These are phyloP conservation scores for Lichtheimia corymbifera DNA, from an alignment of 371 early-diverging fungal genomes.

Conservation along the genomic window DNA sequence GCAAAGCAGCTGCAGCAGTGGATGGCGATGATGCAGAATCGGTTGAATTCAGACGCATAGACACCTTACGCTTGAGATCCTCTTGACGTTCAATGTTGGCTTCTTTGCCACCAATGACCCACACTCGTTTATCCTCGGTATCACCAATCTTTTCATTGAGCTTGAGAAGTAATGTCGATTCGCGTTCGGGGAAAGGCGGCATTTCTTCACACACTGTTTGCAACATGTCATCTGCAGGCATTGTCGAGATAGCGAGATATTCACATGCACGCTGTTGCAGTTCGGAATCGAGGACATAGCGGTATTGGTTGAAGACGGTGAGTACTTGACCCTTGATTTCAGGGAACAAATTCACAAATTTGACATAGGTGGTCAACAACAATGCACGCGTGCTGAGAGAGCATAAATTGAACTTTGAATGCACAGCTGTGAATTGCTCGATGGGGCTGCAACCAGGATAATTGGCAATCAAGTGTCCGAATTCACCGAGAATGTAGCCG, in stretches of 20 bases:
- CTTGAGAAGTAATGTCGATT: slow-evolving; percentile 82
- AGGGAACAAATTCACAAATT: slow-evolving; percentile 94
- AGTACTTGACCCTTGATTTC: slow-evolving; percentile 91
- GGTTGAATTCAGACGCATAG: slow-evolving; percentile 35
- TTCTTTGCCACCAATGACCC: slow-evolving; percentile 92
- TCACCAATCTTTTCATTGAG: slow-evolving; percentile 83
- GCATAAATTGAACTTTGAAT: slow-evolving; percentile 84
- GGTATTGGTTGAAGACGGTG: slow-evolving; percentile 82
- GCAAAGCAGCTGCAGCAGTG: neutral
- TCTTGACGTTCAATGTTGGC: slow-evolving; percentile 64
- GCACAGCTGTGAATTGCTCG: slow-evolving; percentile 92
- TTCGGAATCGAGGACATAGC: slow-evolving; percentile 90
- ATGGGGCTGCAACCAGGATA: slow-evolving; percentile 80
- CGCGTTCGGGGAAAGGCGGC: slow-evolving; percentile 95
- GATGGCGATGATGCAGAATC: slow-evolving; percentile 13
- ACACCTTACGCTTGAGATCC: slow-evolving; percentile 46
- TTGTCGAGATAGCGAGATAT: slow-evolving; percentile 84
- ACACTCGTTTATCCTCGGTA: slow-evolving; percentile 94
- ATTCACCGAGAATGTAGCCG: slow-evolving; percentile 95
- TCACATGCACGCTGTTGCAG: slow-evolving; percentile 96
- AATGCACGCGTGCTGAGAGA: slow-evolving; percentile 81
- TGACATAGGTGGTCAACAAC: slow-evolving; percentile 89
- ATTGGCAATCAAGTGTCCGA: slow-evolving; percentile 92
- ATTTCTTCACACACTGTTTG: slow-evolving; percentile 95
- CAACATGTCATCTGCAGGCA: slow-evolving; percentile 85